Conservation (phyloP, 257 asterid species). For the Cordia subcordata region DNA sequence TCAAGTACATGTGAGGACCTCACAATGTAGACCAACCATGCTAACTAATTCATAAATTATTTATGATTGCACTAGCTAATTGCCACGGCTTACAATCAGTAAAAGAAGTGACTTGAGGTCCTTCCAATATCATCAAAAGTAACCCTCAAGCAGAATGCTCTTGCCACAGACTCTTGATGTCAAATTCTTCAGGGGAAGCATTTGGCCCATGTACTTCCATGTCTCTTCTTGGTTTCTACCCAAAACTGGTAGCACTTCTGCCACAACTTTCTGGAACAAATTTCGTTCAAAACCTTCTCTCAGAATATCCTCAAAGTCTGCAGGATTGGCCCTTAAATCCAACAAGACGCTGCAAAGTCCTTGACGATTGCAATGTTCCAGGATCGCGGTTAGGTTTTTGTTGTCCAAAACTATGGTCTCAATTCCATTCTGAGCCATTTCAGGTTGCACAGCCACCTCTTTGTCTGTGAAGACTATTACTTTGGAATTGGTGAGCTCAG, state of each 20-base stretch:
- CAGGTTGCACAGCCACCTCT: constrained; percentile 24
- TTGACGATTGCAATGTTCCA: constrained; percentile 65
- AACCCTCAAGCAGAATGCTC: constrained; percentile 68
- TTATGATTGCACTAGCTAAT: too few species aligned
- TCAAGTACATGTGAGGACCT: background rate
- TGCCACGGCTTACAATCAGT: too few species aligned
- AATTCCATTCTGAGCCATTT: constrained; percentile 33
- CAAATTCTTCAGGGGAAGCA: constrained; percentile 41
- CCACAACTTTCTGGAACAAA: constrained; percentile 71
- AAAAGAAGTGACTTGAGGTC: background rate
- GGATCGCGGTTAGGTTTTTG: constrained; percentile 41
- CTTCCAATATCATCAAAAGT: constrained; percentile 32
- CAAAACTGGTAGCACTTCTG: constrained; percentile 61
- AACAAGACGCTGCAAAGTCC: constrained; percentile 71
- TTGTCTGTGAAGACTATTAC: constrained; percentile 35
- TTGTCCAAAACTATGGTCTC: constrained; percentile 37
- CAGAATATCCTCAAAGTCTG: constrained; percentile 54
- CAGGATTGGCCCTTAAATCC: constrained; percentile 42
- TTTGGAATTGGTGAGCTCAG: constrained; percentile 31
- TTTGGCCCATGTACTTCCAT: constrained; percentile 19
- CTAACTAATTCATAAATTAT: too few species aligned
- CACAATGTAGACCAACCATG: too few species aligned
- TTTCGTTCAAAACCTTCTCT: constrained; percentile 55
- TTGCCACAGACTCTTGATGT: constrained; percentile 43
- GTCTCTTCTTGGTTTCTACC: constrained; percentile 31